A percentile compares a stretch with the other conserved stretches of the same genome.
Evolutionary conservation across 371 early-diverging fungal species (phyloP).

Genomic region (Mucor piriformis): DNA sequence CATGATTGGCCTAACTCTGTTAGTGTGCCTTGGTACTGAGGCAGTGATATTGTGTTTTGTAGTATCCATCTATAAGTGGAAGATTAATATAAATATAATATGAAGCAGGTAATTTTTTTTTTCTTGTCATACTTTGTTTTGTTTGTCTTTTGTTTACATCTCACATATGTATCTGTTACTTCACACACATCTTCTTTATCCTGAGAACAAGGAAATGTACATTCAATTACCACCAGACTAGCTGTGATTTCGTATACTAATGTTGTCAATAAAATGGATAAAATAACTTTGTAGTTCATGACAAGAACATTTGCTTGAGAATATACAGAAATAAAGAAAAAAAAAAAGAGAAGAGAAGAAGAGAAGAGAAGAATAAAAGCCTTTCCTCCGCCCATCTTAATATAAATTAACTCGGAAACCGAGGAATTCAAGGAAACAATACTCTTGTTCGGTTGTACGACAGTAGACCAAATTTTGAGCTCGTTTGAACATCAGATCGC

Average conservation of each 20-base stretch:
- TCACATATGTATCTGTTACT: conserved; percentile 8
- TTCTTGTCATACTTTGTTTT: conserved; percentile 6
- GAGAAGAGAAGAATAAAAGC: background rate
- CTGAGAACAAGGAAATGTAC: conserved; percentile 19
- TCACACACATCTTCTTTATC: conserved; percentile 10
- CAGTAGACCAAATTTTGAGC: conserved; percentile 13
- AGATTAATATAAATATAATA: background rate
- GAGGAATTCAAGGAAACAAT: conserved; percentile 17
- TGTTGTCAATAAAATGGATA: conserved; percentile 2
- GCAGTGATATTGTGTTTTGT: conserved; percentile 15
- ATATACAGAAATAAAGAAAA: background rate
- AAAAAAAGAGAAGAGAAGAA: background rate
- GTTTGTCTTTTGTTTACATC: conserved; percentile 11
- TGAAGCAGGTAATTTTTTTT: background rate
- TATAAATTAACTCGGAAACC: conserved; percentile 6
- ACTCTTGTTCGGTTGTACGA: conserved; percentile 5
- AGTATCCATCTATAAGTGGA: conserved; percentile 20
- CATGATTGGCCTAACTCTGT: conserved; percentile 7
- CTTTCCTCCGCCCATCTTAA: background rate
- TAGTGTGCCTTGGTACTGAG: conserved; percentile 13
- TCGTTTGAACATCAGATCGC: background rate
- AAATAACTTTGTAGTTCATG: conserved; percentile 1
- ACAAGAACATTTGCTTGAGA: conserved; percentile 5
- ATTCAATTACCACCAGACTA: conserved; percentile 18
- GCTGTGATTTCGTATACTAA: background rate